Base-by-base conservation (phyloP, 345 rosid species). In the Brassica juncea region DNA sequence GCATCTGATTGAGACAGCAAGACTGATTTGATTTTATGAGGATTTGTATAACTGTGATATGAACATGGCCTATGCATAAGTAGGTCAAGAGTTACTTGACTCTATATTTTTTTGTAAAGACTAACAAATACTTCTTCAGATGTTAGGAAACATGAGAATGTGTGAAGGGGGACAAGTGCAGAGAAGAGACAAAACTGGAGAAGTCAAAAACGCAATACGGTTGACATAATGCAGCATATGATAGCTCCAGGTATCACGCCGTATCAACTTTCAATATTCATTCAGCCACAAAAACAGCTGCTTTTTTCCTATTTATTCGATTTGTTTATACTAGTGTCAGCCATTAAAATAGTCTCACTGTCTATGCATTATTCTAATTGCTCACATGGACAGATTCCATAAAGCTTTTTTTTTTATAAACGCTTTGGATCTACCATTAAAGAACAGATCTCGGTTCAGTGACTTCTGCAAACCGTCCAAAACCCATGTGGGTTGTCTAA, bases 171-270 rank as follows among this genome's bases (percentile, higher is more conserved):
- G 76, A 80, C 60, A 74, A 54, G 49, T 52, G 30, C 37, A 74
- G 76, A 75, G 67, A 55, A 75, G 71, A 80, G 76, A 80, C 76
- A 80, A 81, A 81, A 71, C 47, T 47, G 31, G 70, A 65, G 16
- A 65, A 81, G 77, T 54, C 28, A 80, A 70, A 34, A 69, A 70
- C 35, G 32, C 62, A 77, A 28, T 44, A 30, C 60, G 47, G 77
- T 81, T 81, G 83, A 76, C 77, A 80, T 76, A 71, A 76, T 80
- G 76, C 69, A 80, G 77, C 80, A 80, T 80, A 80, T 75, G 83
- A 57, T 71, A 37, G 23, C 83, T 70, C 80, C 80, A 71, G 77
- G 80, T 81, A 76, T 81, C 66, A 81, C 84, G 78, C 84, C 54
- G 54, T 75, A 66, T 73, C 77, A 67, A 25, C 60, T 81, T 77